Conservation (phyloP, 1,139 yeast genomes). For the Wickerhamomyces sp. region DNA sequence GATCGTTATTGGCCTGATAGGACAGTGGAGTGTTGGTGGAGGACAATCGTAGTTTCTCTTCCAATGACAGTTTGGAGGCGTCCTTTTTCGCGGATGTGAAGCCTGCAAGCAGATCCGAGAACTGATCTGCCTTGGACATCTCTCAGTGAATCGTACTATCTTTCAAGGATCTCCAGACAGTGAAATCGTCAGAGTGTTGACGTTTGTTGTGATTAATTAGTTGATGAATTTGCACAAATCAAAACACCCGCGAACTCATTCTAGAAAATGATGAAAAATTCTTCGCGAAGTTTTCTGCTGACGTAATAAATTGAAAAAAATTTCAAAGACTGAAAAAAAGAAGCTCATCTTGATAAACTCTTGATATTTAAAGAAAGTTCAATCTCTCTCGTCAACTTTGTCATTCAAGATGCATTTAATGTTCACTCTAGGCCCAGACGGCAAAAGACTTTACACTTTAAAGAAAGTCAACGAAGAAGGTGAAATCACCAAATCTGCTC, state of each 20-base stretch:
- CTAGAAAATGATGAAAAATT: background rate
- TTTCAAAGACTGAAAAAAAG: background rate
- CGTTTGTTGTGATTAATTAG: too few relatives aligned
- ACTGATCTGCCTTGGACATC: constrained; percentile 32
- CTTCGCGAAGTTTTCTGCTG: background rate
- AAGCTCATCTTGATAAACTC: background rate
- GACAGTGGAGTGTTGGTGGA: constrained; percentile 4
- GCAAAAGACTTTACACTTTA: constrained; percentile 93
- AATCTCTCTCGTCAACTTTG: background rate
- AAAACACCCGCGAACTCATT: background rate
- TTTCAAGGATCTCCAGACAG: too few relatives aligned
- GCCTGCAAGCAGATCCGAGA: constrained; percentile 38
- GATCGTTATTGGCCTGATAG: constrained; percentile 2
- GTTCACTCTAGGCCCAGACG: constrained; percentile 94
- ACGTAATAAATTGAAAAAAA: background rate
- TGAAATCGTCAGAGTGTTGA: too few relatives aligned
- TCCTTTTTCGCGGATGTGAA: constrained; percentile 26
- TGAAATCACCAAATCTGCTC: constrained; percentile 97
- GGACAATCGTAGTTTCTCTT: constrained; percentile 25
- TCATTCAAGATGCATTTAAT: constrained; percentile 82
- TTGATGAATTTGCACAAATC: too few relatives aligned
- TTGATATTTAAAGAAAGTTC: background rate
- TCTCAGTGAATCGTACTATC: background rate
- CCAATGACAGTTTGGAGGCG: constrained; percentile 25
- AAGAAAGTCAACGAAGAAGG: constrained; percentile 77